Evolutionary conservation across 768 basidiomycete genomes (phyloP).

Genomic region (Cyclocybe cylindracea): DNA sequence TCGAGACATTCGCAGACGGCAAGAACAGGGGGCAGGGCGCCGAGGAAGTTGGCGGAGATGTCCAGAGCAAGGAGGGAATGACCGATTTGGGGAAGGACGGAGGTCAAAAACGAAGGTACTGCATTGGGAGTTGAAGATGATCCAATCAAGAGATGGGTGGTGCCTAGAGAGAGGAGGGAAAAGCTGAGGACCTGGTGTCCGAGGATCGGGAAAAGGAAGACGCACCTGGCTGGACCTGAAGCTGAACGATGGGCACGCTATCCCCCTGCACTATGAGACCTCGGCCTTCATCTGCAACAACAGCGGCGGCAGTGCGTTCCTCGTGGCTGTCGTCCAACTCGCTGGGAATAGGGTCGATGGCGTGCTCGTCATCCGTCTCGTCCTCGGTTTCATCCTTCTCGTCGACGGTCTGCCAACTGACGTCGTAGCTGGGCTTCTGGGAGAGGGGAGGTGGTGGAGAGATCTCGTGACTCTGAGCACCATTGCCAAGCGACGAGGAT

Average conservation of each 20-base stretch:
- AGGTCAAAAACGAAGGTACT: conserved; percentile 74
- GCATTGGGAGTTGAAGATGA: conserved; percentile 75
- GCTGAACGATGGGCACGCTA: conserved; percentile 55
- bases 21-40: conserved; percentile 80
- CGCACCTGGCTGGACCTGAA: conserved; percentile 76
- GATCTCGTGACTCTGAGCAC: conserved; percentile 36
- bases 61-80: conserved; percentile 88
- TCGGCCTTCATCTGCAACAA: conserved; percentile 82
- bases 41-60: conserved; percentile 86
- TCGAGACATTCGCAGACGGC: conserved; percentile 81
- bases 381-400: conserved; percentile 71
- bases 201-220: conserved; percentile 10
- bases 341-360: conserved; percentile 29
- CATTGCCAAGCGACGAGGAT: conserved; percentile 65
- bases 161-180: conserved; percentile 50
- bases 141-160: conserved; percentile 92
- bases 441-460: conserved; percentile 20
- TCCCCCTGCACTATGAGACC: conserved; percentile 81
- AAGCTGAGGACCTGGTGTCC: conserved; percentile 4
- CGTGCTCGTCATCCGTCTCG: conserved; percentile 51
- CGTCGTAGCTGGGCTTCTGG: conserved; percentile 74
- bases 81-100: conserved; percentile 69
- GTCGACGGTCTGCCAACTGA: conserved; percentile 73
- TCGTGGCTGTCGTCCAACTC: conserved; percentile 52
- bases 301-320: conserved; percentile 74